Evolutionary conservation across 108 stramenopile species (phyloP), one percentile per base, ranked within the genome.

Genomic region (Conticribra guillardii): DNA sequence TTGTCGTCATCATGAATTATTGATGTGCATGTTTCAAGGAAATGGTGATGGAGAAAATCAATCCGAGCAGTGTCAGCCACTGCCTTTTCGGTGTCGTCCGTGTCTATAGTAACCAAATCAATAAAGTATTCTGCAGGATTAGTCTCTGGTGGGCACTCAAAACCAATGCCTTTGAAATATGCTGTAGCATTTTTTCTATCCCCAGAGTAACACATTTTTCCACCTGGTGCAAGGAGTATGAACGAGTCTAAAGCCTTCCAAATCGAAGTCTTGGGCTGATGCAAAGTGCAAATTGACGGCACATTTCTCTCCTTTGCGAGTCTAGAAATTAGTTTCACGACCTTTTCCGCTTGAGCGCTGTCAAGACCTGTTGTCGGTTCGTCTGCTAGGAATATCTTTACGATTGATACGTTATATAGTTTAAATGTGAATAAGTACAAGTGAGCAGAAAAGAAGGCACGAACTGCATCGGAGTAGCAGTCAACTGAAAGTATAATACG

Each of bases 81-180:
- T 26, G 82, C 76, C 51, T 86, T 71, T 9, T 65, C 62, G 1
- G 58, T 52, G 71, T 91, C 89, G 51, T 89, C 92, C 3, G 76
- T 77, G 69, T 94, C 86, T 2, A 90, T 67, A 11, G 89, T 84
- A 1, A 94, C 91, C 26, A 96, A 68, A 54, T 96, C 96, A 27
- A 94, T 82, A 27, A 89, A 75, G 63, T 83, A 96, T 64, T 96
- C 96, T 4, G 93, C 93, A 11, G 92, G 91, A 76, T 94, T 94
- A 2, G 88, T 88, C 44, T 88, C 70, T 19, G 30, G 45, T 16
- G 90, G 92, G 54, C 90, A 90, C 24, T 66, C 55, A 66, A 79
- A 91, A 2, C 90, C 90, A 44, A 93, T 31, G 21, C 54, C 48
- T 30, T 61, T 68, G 77, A 94, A 94, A 60, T 94, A 92, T 22